Percentiles rank a stretch among this genome's conserved stretches.
Conservation (phyloP, 306 rosid species). For the Cicer judaicum region DNA sequence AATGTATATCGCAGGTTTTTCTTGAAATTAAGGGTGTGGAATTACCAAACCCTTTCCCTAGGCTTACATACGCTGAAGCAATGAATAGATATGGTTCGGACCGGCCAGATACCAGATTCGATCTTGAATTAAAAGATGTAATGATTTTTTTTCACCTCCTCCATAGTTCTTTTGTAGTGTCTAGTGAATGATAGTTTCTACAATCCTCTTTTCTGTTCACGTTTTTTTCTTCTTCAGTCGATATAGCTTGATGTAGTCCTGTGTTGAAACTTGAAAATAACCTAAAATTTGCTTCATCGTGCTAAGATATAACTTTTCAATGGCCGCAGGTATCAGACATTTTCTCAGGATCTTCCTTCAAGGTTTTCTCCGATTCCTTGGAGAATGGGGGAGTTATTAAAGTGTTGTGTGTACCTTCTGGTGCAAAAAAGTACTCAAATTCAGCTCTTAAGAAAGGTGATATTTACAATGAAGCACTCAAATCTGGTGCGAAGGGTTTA, state of each 20-base stretch:
- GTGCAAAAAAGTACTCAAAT: conserved; percentile 80
- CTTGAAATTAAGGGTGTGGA: conserved; percentile 79
- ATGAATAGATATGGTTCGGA: conserved; percentile 91
- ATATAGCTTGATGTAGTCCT: conserved; percentile 17
- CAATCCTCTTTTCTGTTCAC: background rate
- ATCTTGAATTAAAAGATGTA: conserved; percentile 92
- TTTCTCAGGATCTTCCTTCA: conserved; percentile 76
- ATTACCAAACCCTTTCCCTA: conserved; percentile 88
- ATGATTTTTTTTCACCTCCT: conserved; percentile 41
- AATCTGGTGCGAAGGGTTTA: conserved; percentile 93
- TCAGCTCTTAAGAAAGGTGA: conserved; percentile 91
- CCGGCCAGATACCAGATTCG: conserved; percentile 87
- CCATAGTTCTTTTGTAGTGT: conserved; percentile 28
- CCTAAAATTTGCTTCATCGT: conserved; percentile 39
- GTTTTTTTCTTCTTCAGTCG: background rate
- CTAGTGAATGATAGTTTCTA: conserved; percentile 9
- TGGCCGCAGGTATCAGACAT: conserved; percentile 81
- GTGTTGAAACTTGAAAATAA: conserved; percentile 19
- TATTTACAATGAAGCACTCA: conserved; percentile 70
- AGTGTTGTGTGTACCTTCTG: conserved; percentile 79
- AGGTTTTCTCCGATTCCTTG: conserved; percentile 83
- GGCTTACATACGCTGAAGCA: conserved; percentile 98
- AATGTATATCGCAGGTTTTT: conserved; percentile 74
- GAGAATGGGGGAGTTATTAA: conserved; percentile 75
- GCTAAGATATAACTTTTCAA: conserved; percentile 28